Conservation (phyloP, 1,284 basidiomycete species). For the Ceratobasidium sp. region DNA sequence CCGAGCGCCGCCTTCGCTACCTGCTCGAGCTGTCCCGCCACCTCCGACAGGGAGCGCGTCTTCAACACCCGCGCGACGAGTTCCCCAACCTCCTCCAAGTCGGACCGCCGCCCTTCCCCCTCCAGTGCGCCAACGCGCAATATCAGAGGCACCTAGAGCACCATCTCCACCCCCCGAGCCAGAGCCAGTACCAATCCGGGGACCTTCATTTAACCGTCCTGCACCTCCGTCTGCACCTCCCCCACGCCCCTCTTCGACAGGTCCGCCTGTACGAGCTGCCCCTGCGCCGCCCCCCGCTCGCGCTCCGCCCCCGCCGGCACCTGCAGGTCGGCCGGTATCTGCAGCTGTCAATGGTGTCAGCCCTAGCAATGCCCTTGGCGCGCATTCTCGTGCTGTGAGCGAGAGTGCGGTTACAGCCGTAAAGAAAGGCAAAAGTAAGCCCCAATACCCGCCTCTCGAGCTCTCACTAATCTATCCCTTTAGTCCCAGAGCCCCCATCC, state of each 20-base stretch:
- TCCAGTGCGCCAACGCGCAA: conserved; percentile 36
- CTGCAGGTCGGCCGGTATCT: conserved; percentile 50
- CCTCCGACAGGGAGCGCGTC: conserved; percentile 54
- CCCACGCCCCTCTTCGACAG: conserved; percentile 37
- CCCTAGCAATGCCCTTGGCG: conserved; percentile 56
- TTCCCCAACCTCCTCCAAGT: conserved; percentile 35
- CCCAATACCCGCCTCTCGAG: background rate
- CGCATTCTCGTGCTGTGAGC: conserved; percentile 36
- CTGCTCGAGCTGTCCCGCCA: conserved; percentile 54
- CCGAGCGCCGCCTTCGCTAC: conserved; percentile 56
- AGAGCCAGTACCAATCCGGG: conserved; percentile 14
- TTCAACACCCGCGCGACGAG: conserved; percentile 46
- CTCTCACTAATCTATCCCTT: conserved; percentile 44
- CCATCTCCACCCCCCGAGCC: conserved; percentile 43
- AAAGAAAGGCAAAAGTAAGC: conserved; percentile 44
- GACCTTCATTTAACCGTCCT: conserved; percentile 12
- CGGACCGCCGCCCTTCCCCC: conserved; percentile 34
- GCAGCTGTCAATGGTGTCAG: conserved; percentile 55
- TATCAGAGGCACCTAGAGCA: conserved; percentile 22
- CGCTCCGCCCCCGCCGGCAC: conserved; percentile 54
- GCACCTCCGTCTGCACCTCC: conserved; percentile 43
- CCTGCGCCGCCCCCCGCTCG: conserved; percentile 58
- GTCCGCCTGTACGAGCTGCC: conserved; percentile 50
- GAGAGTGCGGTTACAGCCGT: conserved; percentile 39
- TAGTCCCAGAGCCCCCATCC: conserved; percentile 81